Percentiles rank a stretch among this genome's conserved stretches.
Conservation (phyloP, 371 early-diverging fungal genomes). For the Catenaria anguillulae region DNA sequence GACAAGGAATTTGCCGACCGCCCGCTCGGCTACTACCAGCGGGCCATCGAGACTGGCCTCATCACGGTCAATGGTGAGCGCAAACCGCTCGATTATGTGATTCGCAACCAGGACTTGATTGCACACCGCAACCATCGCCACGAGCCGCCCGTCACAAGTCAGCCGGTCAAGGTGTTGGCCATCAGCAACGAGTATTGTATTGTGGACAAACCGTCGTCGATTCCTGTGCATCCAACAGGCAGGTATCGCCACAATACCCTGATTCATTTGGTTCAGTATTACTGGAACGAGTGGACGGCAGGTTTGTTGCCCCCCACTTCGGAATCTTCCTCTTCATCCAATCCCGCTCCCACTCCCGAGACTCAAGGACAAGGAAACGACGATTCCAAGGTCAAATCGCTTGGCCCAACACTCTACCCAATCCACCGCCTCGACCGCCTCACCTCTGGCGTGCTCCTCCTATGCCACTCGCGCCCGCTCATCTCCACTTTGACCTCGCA, state of each 20-base stretch:
- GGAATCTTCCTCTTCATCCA: too few species aligned
- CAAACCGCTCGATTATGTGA: slow-evolving; percentile 23
- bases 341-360: too few species aligned
- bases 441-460: slow-evolving; percentile 78
- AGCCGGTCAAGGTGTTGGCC: slow-evolving; percentile 40
- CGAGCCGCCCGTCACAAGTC: slow-evolving; percentile 75
- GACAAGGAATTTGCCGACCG: slow-evolving; percentile 72
- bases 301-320: too few species aligned
- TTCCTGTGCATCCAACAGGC: slow-evolving; percentile 49
- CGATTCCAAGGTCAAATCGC: too few species aligned
- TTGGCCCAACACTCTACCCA: slow-evolving; percentile 23
- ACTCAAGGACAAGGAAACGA: too few species aligned
- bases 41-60: slow-evolving; percentile 58
- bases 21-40: slow-evolving; percentile 66
- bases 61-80: slow-evolving; percentile 65
- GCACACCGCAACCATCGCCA: slow-evolving; percentile 78
- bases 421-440: slow-evolving; percentile 80
- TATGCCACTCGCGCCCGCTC: slow-evolving; percentile 43
- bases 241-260: slow-evolving; percentile 64
- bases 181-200: slow-evolving; percentile 51
- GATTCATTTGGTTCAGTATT: slow-evolving; percentile 52
- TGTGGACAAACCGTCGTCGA: slow-evolving; percentile 75
- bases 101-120: slow-evolving; percentile 53
- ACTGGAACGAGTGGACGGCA: slow-evolving; percentile 19
- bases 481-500: slow-evolving; percentile 46